Conservation (phyloP, 2,329 filamentous ascomycete genomes). For the Clonostachys rhizophaga region DNA sequence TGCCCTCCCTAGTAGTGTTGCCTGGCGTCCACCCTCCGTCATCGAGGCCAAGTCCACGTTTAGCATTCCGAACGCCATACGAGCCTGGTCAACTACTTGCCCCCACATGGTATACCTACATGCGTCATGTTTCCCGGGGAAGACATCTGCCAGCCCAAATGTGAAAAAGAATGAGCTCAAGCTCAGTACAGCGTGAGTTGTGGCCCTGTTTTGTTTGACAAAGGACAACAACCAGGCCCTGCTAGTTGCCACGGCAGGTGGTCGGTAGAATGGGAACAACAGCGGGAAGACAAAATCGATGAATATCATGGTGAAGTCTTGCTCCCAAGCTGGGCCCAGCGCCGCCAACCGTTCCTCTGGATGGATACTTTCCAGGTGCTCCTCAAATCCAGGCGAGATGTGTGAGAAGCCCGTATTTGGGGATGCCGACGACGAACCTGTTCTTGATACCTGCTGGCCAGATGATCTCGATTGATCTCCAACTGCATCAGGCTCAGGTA, state of each 20-base stretch:
- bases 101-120: not conserved
- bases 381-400: too few species aligned
- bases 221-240: not conserved
- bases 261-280: not conserved
- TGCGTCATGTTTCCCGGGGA: not conserved
- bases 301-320: not conserved
- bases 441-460: too few species aligned
- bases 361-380: too few species aligned
- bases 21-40: not conserved
- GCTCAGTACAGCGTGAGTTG: not conserved
- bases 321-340: too few species aligned
- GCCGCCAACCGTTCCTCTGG: too few species aligned
- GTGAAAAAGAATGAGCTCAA: not conserved
- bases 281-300: not conserved
- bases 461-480: too few species aligned
- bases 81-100: not conserved
- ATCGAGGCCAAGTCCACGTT: not conserved
- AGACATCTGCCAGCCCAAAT: not conserved
- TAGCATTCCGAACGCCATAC: not conserved
- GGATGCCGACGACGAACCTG: too few species aligned
- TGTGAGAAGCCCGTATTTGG: too few species aligned
- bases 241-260: not conserved
- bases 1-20: not conserved
- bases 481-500: too few species aligned
- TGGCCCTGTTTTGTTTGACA: not conserved